Percentiles rank a stretch among this genome's conserved stretches.
Evolutionary conservation across 2,329 filamentous ascomycete species (phyloP).

Genomic region (Aspergillus sp.): DNA sequence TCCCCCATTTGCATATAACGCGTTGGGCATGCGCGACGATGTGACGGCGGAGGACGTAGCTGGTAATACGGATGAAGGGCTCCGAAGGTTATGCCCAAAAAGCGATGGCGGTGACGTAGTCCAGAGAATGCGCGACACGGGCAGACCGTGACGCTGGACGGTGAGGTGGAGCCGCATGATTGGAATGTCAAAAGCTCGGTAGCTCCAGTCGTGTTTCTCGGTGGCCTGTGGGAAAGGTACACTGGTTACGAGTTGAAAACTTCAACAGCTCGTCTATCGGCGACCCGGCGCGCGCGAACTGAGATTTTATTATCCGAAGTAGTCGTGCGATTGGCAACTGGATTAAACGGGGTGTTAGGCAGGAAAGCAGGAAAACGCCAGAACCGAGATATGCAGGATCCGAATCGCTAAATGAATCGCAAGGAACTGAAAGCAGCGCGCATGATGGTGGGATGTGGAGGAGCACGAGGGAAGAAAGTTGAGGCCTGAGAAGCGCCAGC

Average conservation of each 20-base stretch:
- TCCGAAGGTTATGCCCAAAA: constrained; percentile 27
- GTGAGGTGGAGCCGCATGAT: constrained; percentile 70
- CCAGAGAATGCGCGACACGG: constrained; percentile 72
- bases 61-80: constrained; percentile 19
- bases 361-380: constrained; percentile 1
- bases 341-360: background rate
- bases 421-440: constrained; percentile 1
- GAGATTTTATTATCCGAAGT: constrained; percentile 1
- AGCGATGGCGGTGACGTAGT: constrained; percentile 53
- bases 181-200: constrained; percentile 17
- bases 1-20: constrained; percentile 46
- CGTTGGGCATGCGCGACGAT: constrained; percentile 35
- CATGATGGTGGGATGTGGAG: constrained; percentile 1
- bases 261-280: background rate
- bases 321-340: background rate
- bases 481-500: background rate
- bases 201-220: background rate
- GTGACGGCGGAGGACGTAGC: constrained; percentile 34
- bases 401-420: constrained; percentile 1
- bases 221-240: background rate
- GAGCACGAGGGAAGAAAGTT: background rate
- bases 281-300: background rate
- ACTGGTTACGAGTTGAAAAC: background rate
- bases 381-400: background rate
- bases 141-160: constrained; percentile 71